phyloP scores from a whole-genome alignment of 495 filamentous ascomycete genomes.

The Chaetomium tenue region DNA sequence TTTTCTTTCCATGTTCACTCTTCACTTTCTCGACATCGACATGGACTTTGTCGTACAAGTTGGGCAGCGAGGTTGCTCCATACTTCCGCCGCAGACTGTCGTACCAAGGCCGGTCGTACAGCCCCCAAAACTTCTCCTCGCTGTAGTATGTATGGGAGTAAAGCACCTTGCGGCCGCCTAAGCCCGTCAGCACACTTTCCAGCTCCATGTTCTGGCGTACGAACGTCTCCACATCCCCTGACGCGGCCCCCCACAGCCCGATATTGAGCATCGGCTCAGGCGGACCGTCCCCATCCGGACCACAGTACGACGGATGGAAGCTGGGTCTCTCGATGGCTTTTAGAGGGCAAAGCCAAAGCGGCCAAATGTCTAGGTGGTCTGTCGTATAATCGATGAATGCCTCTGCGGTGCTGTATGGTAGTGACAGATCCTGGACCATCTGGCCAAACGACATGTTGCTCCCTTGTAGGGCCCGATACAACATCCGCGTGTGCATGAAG shows the following conservation, averaged over 20 bases:
- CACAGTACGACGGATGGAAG: slow-evolving; percentile 47
- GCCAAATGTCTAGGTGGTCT: slow-evolving; percentile 50
- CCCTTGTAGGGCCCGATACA: slow-evolving; percentile 57
- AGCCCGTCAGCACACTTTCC: slow-evolving; percentile 58
- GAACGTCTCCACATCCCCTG: slow-evolving; percentile 31
- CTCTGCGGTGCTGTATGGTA: slow-evolving; percentile 51
- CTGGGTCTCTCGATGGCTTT: slow-evolving; percentile 41
- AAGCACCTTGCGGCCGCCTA: slow-evolving; percentile 63
- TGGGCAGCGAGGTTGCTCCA: slow-evolving; percentile 48
- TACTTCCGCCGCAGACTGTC: slow-evolving; percentile 52
- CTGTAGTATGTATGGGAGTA: slow-evolving; percentile 60
- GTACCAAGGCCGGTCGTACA: slow-evolving; percentile 52
- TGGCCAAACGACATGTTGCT: slow-evolving; percentile 22
- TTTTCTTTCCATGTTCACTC: neutral
- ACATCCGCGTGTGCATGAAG: slow-evolving; percentile 62
- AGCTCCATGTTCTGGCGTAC: slow-evolving; percentile 60
- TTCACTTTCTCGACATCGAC: slow-evolving; percentile 27
- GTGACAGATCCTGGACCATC: slow-evolving; percentile 57
- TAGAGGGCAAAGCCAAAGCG: slow-evolving; percentile 61
- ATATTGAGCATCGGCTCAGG: slow-evolving; percentile 50
- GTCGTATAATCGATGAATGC: slow-evolving; percentile 53
- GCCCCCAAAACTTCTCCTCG: slow-evolving; percentile 53
- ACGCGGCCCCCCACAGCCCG: slow-evolving; percentile 54
- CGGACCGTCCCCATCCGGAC: slow-evolving; percentile 16
- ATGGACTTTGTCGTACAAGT: slow-evolving; percentile 56